phyloP scores from a whole-genome alignment of 129 eudicot genomes.

The Scalesia atractyloides region DNA sequence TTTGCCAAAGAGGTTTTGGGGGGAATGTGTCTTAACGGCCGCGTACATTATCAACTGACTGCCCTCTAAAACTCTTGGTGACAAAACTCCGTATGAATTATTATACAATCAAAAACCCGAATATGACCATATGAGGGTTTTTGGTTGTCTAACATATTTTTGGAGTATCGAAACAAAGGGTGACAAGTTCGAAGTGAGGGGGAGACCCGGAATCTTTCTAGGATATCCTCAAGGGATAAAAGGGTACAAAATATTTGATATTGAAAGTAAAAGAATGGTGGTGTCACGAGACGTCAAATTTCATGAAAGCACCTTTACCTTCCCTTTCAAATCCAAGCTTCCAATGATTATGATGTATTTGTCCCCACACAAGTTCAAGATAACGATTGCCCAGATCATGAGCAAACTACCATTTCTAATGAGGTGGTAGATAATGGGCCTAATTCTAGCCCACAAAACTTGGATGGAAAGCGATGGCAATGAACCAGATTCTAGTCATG shows the following conservation, averaged over 20 bases:
- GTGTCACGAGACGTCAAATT: no score
- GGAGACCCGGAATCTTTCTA: slow-evolving; percentile 7
- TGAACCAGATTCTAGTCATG: background rate
- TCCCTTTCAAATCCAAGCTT: background rate
- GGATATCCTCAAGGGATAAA: slow-evolving; percentile 27
- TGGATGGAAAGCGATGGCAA: background rate
- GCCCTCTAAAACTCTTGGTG: background rate
- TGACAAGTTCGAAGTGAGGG: background rate
- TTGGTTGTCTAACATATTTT: no score
- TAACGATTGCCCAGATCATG: background rate
- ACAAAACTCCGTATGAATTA: background rate
- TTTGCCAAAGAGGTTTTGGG: no score
- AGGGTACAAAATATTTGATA: slow-evolving; percentile 26
- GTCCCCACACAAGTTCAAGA: background rate
- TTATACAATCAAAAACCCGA: no score
- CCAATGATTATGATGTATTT: background rate
- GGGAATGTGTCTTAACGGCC: no score
- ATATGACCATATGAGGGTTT: no score
- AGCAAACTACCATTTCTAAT: background rate
- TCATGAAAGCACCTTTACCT: background rate
- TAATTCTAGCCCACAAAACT: background rate
- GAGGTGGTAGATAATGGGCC: background rate
- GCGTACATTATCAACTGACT: slow-evolving; percentile 5
- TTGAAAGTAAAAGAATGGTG: background rate
- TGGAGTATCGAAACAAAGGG: no score